Percentiles rank a stretch among this genome's conserved stretches.
Conservation (phyloP, 306 rosid genomes). For the Corylus heterophylla region DNA sequence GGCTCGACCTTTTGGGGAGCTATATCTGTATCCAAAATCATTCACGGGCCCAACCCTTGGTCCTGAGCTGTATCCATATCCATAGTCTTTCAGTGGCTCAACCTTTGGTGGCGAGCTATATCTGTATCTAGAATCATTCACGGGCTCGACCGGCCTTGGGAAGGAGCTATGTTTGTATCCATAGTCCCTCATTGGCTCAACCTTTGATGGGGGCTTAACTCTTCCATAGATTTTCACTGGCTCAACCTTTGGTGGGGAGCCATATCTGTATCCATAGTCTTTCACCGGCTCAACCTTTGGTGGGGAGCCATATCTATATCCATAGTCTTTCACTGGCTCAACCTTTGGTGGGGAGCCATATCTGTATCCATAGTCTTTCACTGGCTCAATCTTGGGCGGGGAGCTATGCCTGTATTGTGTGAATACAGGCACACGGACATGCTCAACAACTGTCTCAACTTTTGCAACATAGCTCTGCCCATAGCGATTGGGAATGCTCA, state of each 20-base stretch:
- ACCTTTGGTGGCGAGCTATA: too few species aligned
- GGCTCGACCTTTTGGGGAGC: too few species aligned
- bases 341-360: neutral
- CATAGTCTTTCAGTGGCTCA: neutral
- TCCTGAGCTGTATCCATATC: neutral
- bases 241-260: neutral
- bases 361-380: conserved; percentile 16
- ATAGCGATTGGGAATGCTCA: neutral
- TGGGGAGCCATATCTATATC: too few species aligned
- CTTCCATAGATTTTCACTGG: neutral
- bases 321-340: too few species aligned
- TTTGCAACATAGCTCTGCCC: conserved; percentile 18
- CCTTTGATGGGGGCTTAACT: too few species aligned
- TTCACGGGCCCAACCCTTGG: neutral
- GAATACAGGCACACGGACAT: conserved; percentile 5
- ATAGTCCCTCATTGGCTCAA: too few species aligned
- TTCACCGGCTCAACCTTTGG: too few species aligned
- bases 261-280: too few species aligned
- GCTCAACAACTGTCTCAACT: conserved; percentile 29
- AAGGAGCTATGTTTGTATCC: too few species aligned
- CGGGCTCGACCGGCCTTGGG: neutral
- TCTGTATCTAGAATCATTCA: too few species aligned
- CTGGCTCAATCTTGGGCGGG: conserved; percentile 16
- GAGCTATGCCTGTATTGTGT: neutral
- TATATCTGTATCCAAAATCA: too few species aligned